Conservation (phyloP, 116 monocot species). For the Thalassia testudinum region DNA sequence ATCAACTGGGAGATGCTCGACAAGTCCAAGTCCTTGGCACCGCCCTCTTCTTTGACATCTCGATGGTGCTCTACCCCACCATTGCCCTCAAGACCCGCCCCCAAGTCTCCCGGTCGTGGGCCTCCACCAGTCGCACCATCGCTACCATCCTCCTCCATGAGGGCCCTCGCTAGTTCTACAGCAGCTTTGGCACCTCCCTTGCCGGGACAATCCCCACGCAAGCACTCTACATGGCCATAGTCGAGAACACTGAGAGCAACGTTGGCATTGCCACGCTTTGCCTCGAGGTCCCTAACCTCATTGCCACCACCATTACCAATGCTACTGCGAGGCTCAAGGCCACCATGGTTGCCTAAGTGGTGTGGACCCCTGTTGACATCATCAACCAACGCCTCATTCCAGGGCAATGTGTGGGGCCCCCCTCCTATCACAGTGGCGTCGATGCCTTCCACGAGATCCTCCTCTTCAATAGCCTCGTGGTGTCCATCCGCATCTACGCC, state of each 20-base stretch:
- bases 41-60: slow-evolving; percentile 55
- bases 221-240: slow-evolving; percentile 48
- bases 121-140: slow-evolving; percentile 7
- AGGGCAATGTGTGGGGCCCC: neutral
- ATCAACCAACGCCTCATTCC: slow-evolving; percentile 52
- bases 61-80: slow-evolving; percentile 37
- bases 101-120: slow-evolving; percentile 19
- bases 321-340: slow-evolving; percentile 37
- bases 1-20: slow-evolving; percentile 70
- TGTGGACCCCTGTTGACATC: slow-evolving; percentile 58
- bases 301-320: slow-evolving; percentile 23
- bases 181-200: slow-evolving; percentile 39
- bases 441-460: slow-evolving; percentile 43
- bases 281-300: slow-evolving; percentile 25
- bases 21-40: slow-evolving; percentile 56
- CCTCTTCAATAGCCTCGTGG: slow-evolving; percentile 43
- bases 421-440: slow-evolving; percentile 19
- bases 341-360: slow-evolving; percentile 35
- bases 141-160: slow-evolving; percentile 28
- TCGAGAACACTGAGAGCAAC: slow-evolving; percentile 32
- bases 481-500: slow-evolving; percentile 49
- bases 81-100: slow-evolving; percentile 50
- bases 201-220: slow-evolving; percentile 49
- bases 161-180: slow-evolving; percentile 35
- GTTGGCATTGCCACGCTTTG: slow-evolving; percentile 24